These are phyloP conservation scores for Bertia moriformis DNA, from an alignment of 2,329 filamentous ascomycete species.

Conservation along the genomic window DNA sequence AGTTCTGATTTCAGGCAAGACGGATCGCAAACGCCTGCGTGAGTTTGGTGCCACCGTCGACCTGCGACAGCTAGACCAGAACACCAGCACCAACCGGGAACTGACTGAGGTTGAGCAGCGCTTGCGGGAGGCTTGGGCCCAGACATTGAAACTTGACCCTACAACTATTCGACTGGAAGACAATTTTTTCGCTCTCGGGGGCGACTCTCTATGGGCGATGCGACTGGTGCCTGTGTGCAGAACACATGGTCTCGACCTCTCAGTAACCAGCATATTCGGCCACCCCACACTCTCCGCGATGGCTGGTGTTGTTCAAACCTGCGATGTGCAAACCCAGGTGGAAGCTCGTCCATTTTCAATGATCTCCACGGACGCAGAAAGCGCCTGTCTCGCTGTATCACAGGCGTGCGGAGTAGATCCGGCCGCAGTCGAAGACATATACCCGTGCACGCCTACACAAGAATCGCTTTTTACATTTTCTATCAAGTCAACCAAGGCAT, in stretches of 20 bases:
- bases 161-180: constrained; percentile 18
- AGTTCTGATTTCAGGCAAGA: constrained; percentile 26
- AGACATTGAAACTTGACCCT: constrained; percentile 12
- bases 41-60: constrained; percentile 14
- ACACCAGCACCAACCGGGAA: constrained; percentile 4
- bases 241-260: constrained; percentile 16
- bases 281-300: constrained; percentile 26
- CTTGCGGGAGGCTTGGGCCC: constrained; percentile 17
- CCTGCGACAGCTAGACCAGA: constrained; percentile 4
- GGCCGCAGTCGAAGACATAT: constrained; percentile 17
- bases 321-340: constrained; percentile 11
- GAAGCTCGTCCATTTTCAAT: constrained; percentile 11
- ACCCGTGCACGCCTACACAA: constrained; percentile 20
- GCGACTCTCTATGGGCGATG: constrained; percentile 29
- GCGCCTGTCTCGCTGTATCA: constrained; percentile 8
- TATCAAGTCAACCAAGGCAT: constrained; percentile 12
- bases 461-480: constrained; percentile 20
- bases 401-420: constrained; percentile 8
- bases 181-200: constrained; percentile 27
- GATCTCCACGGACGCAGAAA: constrained; percentile 6
- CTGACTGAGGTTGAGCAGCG: constrained; percentile 15
- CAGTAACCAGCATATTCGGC: constrained; percentile 24
- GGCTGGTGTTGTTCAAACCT: constrained; percentile 18
- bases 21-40: constrained; percentile 22
- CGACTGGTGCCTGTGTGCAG: constrained; percentile 21